Evolutionary conservation across 2,329 filamentous ascomycete species (phyloP).

Genomic region (Diaporthe amygdali): DNA sequence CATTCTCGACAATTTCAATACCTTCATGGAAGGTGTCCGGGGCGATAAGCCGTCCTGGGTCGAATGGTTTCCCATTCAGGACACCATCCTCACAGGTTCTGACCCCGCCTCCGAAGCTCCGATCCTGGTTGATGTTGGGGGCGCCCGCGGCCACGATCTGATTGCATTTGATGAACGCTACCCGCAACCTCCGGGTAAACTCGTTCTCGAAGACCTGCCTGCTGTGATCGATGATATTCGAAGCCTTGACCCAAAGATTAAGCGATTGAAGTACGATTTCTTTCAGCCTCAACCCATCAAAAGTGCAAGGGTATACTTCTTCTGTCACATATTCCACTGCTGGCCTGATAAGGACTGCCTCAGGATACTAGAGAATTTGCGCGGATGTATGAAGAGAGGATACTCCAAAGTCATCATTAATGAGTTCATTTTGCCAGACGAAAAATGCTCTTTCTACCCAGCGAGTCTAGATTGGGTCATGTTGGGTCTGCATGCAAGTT

Average conservation of each 20-base stretch:
- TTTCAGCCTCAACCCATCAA: neutral
- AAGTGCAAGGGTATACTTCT: neutral
- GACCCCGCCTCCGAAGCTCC: neutral
- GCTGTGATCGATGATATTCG: neutral
- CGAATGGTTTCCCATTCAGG: neutral
- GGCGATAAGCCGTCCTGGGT: neutral
- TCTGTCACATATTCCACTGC: neutral
- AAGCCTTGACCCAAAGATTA: neutral
- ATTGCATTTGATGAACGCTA: neutral
- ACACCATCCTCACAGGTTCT: neutral
- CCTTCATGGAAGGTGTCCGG: neutral
- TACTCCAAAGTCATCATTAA: neutral
- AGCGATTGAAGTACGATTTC: neutral
- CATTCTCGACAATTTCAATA: neutral
- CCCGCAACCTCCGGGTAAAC: neutral
- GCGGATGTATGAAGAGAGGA: neutral
- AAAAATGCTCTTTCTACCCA: neutral
- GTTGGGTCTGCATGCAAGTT: neutral
- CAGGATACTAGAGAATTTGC: neutral
- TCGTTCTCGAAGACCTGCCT: neutral
- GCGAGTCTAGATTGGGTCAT: neutral
- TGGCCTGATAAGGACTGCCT: neutral
- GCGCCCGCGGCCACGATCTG: neutral
- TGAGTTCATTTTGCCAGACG: neutral
- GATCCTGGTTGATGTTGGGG: neutral